A percentile compares a stretch with the other conserved stretches of the same genome.
Evolutionary conservation across 805 yeast species (phyloP).

Genomic region (Barnettozyma wickerhamii): DNA sequence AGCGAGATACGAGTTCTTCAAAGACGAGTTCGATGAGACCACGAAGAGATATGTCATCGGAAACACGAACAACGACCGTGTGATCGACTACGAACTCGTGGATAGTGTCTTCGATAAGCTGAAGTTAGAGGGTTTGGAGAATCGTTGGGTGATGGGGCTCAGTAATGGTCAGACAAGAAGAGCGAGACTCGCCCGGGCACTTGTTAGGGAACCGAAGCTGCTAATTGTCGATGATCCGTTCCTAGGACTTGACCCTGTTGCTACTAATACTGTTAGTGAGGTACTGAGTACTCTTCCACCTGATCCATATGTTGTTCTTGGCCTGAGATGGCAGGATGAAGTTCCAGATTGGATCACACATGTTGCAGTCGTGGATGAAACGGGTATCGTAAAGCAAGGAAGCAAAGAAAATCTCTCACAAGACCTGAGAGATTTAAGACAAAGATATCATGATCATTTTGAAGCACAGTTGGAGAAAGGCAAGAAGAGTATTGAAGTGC

Average conservation of each 20-base stretch:
- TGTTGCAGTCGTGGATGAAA: constrained; percentile 54
- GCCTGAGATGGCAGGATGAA: constrained; percentile 70
- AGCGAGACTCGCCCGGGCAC: constrained; percentile 76
- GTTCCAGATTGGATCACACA: constrained; percentile 80
- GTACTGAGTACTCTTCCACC: constrained; percentile 43
- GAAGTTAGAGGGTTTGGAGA: constrained; percentile 49
- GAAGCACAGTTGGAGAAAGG: constrained; percentile 10
- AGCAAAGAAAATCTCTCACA: constrained; percentile 25
- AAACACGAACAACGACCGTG: constrained; percentile 30
- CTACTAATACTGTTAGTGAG: constrained; percentile 54
- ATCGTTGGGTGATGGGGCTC: constrained; percentile 79
- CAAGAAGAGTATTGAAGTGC: constrained; percentile 15
- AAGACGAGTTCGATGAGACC: constrained; percentile 78
- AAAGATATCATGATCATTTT: constrained; percentile 16
- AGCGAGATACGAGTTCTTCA: constrained; percentile 83
- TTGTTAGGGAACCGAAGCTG: constrained; percentile 60
- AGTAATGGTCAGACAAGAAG: constrained; percentile 94
- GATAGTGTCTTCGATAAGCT: constrained; percentile 44
- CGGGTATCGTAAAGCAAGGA: constrained; percentile 53
- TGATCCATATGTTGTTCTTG: constrained; percentile 58
- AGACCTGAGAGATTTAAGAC: constrained; percentile 21
- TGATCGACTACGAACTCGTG: constrained; percentile 34
- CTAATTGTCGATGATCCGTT: constrained; percentile 88
- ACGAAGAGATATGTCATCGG: constrained; percentile 58
- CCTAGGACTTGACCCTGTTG: constrained; percentile 80